A percentile compares a stretch with the other conserved stretches of the same genome.
Conservation (phyloP, 805 yeast species). For the Metschnikowia gruessii region DNA sequence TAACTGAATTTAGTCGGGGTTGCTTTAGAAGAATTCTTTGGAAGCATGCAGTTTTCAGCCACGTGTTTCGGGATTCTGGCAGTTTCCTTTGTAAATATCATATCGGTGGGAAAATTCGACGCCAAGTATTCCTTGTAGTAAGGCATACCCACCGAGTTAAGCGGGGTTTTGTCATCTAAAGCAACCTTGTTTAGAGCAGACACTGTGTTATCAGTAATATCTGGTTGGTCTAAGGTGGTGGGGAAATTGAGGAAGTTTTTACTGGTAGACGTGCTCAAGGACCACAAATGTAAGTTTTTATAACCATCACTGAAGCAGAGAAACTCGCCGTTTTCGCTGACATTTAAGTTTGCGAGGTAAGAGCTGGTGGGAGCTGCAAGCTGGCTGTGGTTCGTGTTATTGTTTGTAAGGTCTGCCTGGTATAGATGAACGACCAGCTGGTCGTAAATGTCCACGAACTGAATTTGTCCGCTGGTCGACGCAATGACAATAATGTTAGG, state of each 20-base stretch:
- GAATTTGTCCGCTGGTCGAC: slow-evolving; percentile 76
- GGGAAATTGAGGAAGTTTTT: slow-evolving; percentile 39
- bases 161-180: slow-evolving; percentile 49
- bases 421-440: slow-evolving; percentile 65
- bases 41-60: slow-evolving; percentile 33
- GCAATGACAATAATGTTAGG: slow-evolving; percentile 75
- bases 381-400: slow-evolving; percentile 1
- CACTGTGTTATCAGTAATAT: slow-evolving; percentile 27
- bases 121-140: slow-evolving; percentile 72
- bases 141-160: slow-evolving; percentile 80
- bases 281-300: slow-evolving; percentile 68
- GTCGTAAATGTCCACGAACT: slow-evolving; percentile 78
- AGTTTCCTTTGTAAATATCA: slow-evolving; percentile 53
- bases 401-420: slow-evolving; percentile 53
- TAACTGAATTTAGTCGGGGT: slow-evolving; percentile 37
- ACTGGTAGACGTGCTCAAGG: slow-evolving; percentile 34
- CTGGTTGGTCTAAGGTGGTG: slow-evolving; percentile 52
- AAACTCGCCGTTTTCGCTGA: slow-evolving; percentile 73
- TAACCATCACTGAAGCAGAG: slow-evolving; percentile 65
- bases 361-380: slow-evolving; percentile 12
- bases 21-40: neutral
- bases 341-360: slow-evolving; percentile 48
- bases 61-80: slow-evolving; percentile 59
- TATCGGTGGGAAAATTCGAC: slow-evolving; percentile 74
- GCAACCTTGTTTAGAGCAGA: slow-evolving; percentile 26